phyloP scores from a whole-genome alignment of 1,139 yeast genomes.

The Geotrichum restrictum region DNA sequence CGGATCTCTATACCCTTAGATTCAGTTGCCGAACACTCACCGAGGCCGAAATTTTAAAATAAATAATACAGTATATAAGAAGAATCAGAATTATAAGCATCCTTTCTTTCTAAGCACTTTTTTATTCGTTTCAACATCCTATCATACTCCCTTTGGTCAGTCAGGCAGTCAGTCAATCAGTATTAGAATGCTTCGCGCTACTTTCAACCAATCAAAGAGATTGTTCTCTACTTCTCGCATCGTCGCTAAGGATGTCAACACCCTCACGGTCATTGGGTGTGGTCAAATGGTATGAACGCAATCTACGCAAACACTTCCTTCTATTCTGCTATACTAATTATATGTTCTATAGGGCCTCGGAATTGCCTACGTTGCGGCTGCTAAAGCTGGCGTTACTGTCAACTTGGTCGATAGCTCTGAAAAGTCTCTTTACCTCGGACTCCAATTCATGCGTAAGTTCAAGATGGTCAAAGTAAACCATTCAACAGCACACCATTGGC shows the following conservation, averaged over 20 bases:
- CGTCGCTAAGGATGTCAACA: slow-evolving; percentile 21
- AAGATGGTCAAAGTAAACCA: too few species aligned
- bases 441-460: slow-evolving; percentile 31
- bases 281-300: slow-evolving; percentile 37
- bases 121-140: too few species aligned
- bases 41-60: background rate
- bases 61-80: too few species aligned
- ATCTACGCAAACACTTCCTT: background rate
- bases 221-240: slow-evolving; percentile 18
- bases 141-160: background rate
- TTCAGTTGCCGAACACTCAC: too few species aligned
- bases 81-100: too few species aligned
- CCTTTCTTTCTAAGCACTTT: too few species aligned
- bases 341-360: slow-evolving; percentile 39
- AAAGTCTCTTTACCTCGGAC: slow-evolving; percentile 37
- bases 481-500: background rate
- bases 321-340: background rate
- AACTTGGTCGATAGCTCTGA: slow-evolving; percentile 39
- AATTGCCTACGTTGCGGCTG: slow-evolving; percentile 44
- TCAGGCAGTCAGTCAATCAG: background rate
- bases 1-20: too few species aligned
- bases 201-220: slow-evolving; percentile 6
- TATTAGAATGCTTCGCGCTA: background rate
- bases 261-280: slow-evolving; percentile 41
- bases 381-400: slow-evolving; percentile 41